Evolutionary conservation across 768 basidiomycete genomes (phyloP).

Genomic region (Naganishia vishniacii): DNA sequence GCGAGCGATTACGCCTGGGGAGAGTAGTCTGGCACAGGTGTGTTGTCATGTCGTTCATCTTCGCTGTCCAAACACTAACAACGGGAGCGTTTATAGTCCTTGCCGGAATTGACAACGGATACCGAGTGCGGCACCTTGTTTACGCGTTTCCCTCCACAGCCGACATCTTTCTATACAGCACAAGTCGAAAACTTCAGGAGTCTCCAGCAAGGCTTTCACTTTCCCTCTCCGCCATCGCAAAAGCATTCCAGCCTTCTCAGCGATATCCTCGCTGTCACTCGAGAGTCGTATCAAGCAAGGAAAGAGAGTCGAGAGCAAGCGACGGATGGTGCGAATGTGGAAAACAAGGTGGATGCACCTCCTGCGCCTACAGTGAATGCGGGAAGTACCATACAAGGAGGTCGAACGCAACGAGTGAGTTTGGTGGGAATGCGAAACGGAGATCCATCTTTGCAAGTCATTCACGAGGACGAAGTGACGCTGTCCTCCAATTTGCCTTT

Average conservation of each 20-base stretch:
- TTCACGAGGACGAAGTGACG: constrained; percentile 5
- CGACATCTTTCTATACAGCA: background rate
- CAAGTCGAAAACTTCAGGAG: constrained; percentile 14
- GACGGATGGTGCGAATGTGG: background rate
- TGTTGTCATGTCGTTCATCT: background rate
- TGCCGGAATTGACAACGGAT: constrained; percentile 3
- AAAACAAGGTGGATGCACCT: background rate
- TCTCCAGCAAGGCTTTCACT: constrained; percentile 13
- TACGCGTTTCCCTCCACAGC: background rate
- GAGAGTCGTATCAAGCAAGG: constrained; percentile 14
- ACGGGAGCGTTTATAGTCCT: no score
- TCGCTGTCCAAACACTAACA: no score
- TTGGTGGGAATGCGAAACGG: background rate
- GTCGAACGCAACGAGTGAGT: background rate
- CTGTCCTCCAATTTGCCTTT: background rate
- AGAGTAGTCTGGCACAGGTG: constrained; percentile 16
- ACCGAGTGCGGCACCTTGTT: background rate
- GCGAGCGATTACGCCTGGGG: background rate
- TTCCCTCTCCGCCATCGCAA: constrained; percentile 22
- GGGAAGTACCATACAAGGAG: background rate
- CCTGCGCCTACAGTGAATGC: background rate
- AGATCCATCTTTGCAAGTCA: constrained; percentile 2
- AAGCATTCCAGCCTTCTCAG: constrained; percentile 26
- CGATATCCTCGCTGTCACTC: constrained; percentile 15
- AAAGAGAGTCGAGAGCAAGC: background rate